Base-by-base conservation (phyloP, 2,329 filamentous ascomycete species). In the Cadophora sp. region DNA sequence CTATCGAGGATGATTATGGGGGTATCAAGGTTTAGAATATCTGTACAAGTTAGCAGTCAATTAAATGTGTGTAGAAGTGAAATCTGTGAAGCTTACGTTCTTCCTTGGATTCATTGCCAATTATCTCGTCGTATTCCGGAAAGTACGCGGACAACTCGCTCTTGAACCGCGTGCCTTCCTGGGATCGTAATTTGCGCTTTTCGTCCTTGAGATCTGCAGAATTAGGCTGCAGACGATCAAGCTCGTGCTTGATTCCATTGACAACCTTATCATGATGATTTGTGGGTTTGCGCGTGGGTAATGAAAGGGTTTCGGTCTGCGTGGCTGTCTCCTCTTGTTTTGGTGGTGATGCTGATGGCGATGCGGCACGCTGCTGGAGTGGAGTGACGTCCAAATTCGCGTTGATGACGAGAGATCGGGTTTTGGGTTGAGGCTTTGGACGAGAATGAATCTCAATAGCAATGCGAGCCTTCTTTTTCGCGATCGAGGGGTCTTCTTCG, bases 81-180 rank as follows among this genome's bases (percentile, higher is more conserved):
- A 24, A 5, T 8, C 48, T 11, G 24, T 16, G 62, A 59, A 34
- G 83, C 87, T 79, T 86, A 94, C 94, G 91, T 74, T 91, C 84
- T 80, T 94, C 91, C 75, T 91, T 91, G 48, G 90, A 88, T 71
- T 93, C 90, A 77, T 97, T 92, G 70, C 92, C 94, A 81, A 98
- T 93, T 73, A 97, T 88, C 78, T 97, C 93, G 80, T 97, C 94
- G 80, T 97, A 98, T 76, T 97, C 94, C 63, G 92, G 90, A 77
- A 98, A 97, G 81, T 97, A 98, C 59, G 89, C 87, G 46, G 94
- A 91, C 69, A 98, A 85, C 77, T 97, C 94, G 80, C 94, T 97
- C 84, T 97, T 97, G 81, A 94, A 91, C 74, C 93, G 87, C 62
- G 91, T 91, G 12, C 91, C 92, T 75, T 97, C 93, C 76, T 97